Base-by-base conservation (phyloP, 2,329 filamentous ascomycete genomes). In the Lachnellula willkommii region DNA sequence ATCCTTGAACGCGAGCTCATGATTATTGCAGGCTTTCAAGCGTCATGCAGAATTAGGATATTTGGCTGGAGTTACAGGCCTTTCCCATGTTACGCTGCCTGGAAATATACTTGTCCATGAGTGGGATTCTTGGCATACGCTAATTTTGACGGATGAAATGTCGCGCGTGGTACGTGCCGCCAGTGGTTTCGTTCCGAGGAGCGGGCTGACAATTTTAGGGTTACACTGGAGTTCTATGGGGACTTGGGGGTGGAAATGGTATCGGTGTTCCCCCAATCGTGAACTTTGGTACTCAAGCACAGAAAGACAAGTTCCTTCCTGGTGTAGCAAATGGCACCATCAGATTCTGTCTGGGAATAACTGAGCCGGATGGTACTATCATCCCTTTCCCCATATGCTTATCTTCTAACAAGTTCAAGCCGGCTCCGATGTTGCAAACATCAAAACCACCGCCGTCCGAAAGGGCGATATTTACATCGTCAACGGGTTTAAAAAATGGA, bases 401-500 rank as follows among this genome's bases (percentile, higher is more conserved):
- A 17, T 12, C 32, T 55, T n/a, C 57, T 63, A 32, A 63, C 17
- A 6, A 12, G 4, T 15, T 50, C 37, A 54, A 70, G 81, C 79
- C 54, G 81, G 82, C 0, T 85, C 82, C 1, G 85, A 88, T 64
- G 83, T 88, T 3, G 83, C 82, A 1, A 80, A 79, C 60, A 78
- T 88, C 46, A 74, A 75, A 51, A 86, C 84, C 3, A 85, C 80
- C 0, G 85, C 85, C 0, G 66, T 70, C 39, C 73, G 72, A 26
- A 73, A 79, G 39, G 79, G 77, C 0, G 71, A 74, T 36, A 67
- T 73, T 49, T 88, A 85, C 62, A 65, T 85, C 37, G 81, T 87
- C n/a, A 85, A 84, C 55, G 84, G 84, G 0, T 77, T 78, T 50
- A 87, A 88, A 74, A 85, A 85, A 67, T 85, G 83, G 82, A 87